Evolutionary conservation across 805 yeast genomes (phyloP).

Genomic region (Huiozyma naganishii): DNA sequence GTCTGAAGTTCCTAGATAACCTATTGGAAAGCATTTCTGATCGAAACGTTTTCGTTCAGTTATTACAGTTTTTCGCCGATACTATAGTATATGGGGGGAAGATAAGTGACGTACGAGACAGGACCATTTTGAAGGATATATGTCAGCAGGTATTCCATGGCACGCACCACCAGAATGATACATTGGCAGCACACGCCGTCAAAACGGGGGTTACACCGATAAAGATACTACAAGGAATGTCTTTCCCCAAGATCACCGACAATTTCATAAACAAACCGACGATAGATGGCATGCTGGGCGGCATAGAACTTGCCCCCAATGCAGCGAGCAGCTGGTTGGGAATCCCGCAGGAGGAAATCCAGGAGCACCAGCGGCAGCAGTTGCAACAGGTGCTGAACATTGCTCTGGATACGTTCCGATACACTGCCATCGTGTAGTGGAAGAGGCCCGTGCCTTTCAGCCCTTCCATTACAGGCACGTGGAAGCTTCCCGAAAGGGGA

Average conservation of each 20-base stretch:
- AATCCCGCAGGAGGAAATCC: neutral
- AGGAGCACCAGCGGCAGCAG: too few species aligned
- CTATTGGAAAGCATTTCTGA: neutral
- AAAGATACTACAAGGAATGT: neutral
- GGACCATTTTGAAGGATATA: constrained; percentile 11
- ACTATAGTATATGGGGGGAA: constrained; percentile 36
- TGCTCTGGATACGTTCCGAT: too few species aligned
- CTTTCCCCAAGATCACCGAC: neutral
- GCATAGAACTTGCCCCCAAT: constrained; percentile 1
- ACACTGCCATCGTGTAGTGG: too few species aligned
- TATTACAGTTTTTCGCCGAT: constrained; percentile 2
- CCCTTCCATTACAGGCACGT: too few species aligned
- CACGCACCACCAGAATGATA: too few species aligned
- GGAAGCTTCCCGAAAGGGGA: too few species aligned
- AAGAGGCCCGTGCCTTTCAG: too few species aligned
- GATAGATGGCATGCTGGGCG: neutral
- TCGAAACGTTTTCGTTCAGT: neutral
- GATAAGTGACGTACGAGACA: constrained; percentile 35
- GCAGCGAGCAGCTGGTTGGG: constrained; percentile 1
- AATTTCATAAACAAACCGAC: neutral
- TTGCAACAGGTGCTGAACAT: too few species aligned
- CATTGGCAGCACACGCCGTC: neutral
- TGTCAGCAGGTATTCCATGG: constrained; percentile 6
- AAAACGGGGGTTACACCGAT: neutral
- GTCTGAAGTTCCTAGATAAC: constrained; percentile 33